Conservation (phyloP, 78 protist genomes). For the Tieghemostelium lacteum region DNA sequence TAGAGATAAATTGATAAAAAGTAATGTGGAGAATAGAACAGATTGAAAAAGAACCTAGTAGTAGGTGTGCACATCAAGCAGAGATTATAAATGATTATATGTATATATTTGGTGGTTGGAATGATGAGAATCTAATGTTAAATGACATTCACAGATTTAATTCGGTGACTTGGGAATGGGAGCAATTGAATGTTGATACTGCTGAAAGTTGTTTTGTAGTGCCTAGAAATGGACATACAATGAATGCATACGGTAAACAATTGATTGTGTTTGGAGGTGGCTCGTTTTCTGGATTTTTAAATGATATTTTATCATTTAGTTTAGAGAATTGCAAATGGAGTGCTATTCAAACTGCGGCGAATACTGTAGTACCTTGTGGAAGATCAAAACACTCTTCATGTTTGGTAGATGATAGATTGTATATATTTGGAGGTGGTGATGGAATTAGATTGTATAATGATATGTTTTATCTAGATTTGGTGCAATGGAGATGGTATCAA, state of each 20-base stretch:
- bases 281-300: slow-evolving; percentile 62
- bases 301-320: slow-evolving; percentile 8
- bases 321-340: slow-evolving; percentile 4
- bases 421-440: slow-evolving; percentile 82
- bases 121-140: slow-evolving; percentile 66
- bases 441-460: slow-evolving; percentile 76
- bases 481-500: slow-evolving; percentile 19
- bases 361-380: slow-evolving; percentile 46
- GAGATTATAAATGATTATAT: slow-evolving; percentile 34
- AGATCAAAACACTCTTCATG: slow-evolving; percentile 70
- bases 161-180: slow-evolving; percentile 65
- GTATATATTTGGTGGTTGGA: slow-evolving; percentile 80
- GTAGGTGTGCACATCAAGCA: slow-evolving; percentile 74
- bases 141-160: slow-evolving; percentile 51
- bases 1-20: background rate
- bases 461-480: slow-evolving; percentile 44
- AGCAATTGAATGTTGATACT: background rate
- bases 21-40: slow-evolving; percentile 69
- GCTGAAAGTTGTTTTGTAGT: background rate
- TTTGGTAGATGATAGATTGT: slow-evolving; percentile 29
- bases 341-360: background rate
- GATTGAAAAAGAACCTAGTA: slow-evolving; percentile 46
- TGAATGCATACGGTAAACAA: slow-evolving; percentile 19
- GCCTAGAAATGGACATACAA: slow-evolving; percentile 69
- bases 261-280: slow-evolving; percentile 75